A percentile compares a stretch with the other conserved stretches of the same genome.
Conservation (phyloP, 805 yeast genomes). For the Candida maris region DNA sequence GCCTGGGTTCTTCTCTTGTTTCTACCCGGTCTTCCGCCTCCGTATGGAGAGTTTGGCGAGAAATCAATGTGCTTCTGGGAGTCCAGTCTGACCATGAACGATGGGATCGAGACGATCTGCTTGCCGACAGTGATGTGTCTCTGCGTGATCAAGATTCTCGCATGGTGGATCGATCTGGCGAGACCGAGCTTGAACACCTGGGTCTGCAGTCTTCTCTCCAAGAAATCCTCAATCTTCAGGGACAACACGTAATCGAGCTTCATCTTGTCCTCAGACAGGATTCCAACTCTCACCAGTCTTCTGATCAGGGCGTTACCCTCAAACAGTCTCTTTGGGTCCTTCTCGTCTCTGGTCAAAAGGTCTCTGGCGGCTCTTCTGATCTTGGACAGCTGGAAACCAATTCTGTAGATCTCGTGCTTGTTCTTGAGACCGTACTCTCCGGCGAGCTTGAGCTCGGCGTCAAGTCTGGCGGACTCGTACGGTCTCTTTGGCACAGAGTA, state of each 20-base stretch:
- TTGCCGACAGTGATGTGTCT: constrained; percentile 99
- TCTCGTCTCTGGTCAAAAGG: constrained; percentile 98
- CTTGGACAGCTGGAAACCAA: constrained; percentile 98
- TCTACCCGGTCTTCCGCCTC: constrained; percentile 99
- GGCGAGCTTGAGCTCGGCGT: constrained; percentile 97
- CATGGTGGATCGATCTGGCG: constrained; percentile 99
- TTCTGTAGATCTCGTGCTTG: constrained; percentile 99
- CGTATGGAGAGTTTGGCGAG: constrained; percentile 98
- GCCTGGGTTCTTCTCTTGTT: constrained; percentile 91
- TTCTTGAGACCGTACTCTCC: constrained; percentile 99
- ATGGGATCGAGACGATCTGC: constrained; percentile 98
- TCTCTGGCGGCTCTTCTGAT: constrained; percentile 99
- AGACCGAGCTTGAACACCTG: constrained; percentile 99
- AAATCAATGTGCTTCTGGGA: constrained; percentile 99
- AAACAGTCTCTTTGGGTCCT: constrained; percentile 99
- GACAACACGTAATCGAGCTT: constrained; percentile 99
- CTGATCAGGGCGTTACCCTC: constrained; percentile 99
- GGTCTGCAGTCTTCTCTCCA: constrained; percentile 99
- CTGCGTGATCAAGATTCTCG: constrained; percentile 97
- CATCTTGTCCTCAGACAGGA: constrained; percentile 98
- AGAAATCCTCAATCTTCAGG: constrained; percentile 96
- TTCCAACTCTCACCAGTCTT: constrained; percentile 99
- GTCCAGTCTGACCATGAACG: constrained; percentile 99
- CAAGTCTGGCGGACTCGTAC: constrained; percentile 99
- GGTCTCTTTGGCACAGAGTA: constrained; percentile 99